These are phyloP conservation scores for Echites panduratus DNA, from an alignment of 257 asterid species.

Conservation along the genomic window DNA sequence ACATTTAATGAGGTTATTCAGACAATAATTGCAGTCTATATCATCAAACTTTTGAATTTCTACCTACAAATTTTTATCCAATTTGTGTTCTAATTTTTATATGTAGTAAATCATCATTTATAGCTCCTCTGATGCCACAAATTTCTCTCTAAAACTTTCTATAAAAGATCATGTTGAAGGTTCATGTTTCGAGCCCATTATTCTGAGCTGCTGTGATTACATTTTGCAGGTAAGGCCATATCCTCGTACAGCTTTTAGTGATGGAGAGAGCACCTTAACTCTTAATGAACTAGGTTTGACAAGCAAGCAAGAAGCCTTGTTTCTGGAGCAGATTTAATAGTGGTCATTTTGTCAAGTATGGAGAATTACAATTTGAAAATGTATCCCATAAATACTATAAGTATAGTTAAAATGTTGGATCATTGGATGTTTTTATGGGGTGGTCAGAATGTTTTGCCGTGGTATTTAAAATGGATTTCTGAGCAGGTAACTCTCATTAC, in stretches of 20 bases:
- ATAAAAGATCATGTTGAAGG: background rate
- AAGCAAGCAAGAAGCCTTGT: slow-evolving; percentile 95
- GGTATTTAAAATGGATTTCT: background rate
- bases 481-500: background rate
- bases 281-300: slow-evolving; percentile 79
- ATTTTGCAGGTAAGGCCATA: slow-evolving; percentile 77
- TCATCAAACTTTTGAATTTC: background rate
- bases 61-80: background rate
- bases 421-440: background rate
- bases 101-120: background rate
- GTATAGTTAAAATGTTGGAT: slow-evolving; percentile 5
- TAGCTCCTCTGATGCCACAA: background rate
- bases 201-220: slow-evolving; percentile 8
- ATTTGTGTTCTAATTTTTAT: background rate
- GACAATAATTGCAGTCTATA: background rate
- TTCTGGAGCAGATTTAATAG: slow-evolving; percentile 65
- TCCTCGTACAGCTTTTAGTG: slow-evolving; percentile 80
- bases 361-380: slow-evolving; percentile 8
- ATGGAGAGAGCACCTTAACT: slow-evolving; percentile 52
- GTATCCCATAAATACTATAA: background rate
- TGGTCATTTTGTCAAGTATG: slow-evolving; percentile 19
- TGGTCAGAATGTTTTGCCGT: background rate
- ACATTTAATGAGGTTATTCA: background rate
- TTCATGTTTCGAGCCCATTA: background rate
- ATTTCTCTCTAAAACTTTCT: background rate